Conservation (phyloP, 306 rosid species). For the Vicia villosa region DNA sequence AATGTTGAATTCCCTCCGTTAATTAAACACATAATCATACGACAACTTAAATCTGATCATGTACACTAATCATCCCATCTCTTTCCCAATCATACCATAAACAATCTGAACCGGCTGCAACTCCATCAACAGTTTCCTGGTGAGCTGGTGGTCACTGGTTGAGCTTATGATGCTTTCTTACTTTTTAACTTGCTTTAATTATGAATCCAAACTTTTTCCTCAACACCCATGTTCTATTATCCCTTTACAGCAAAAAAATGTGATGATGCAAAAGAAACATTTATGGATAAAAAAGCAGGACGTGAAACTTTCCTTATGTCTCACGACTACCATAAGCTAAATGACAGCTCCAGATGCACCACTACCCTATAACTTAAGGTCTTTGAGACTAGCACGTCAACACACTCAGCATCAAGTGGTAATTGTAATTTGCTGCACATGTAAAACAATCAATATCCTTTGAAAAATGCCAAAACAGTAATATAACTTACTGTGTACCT, state of each 20-base stretch:
- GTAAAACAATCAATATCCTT: neutral
- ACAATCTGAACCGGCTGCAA: conserved; percentile 70
- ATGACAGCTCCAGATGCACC: neutral
- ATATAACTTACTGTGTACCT: neutral
- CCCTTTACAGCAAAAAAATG: neutral
- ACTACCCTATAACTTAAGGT: neutral
- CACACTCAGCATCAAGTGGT: neutral
- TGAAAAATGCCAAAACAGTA: neutral
- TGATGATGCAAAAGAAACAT: neutral
- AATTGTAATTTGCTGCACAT: neutral
- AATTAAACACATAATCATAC: neutral
- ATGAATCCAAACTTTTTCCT: neutral
- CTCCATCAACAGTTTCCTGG: conserved; percentile 53
- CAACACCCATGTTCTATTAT: neutral
- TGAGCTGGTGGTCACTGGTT: conserved; percentile 33
- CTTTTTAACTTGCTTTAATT: neutral
- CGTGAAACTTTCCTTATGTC: neutral
- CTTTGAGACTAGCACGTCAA: neutral
- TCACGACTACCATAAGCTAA: neutral
- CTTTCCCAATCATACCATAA: conserved; percentile 59
- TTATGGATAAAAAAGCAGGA: conserved; percentile 4
- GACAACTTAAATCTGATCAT: neutral
- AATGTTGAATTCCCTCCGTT: neutral
- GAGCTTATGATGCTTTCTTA: neutral
- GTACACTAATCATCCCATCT: neutral